Conservation (phyloP, 2,329 filamentous ascomycete species). For the Aspergillus aculeatus region DNA sequence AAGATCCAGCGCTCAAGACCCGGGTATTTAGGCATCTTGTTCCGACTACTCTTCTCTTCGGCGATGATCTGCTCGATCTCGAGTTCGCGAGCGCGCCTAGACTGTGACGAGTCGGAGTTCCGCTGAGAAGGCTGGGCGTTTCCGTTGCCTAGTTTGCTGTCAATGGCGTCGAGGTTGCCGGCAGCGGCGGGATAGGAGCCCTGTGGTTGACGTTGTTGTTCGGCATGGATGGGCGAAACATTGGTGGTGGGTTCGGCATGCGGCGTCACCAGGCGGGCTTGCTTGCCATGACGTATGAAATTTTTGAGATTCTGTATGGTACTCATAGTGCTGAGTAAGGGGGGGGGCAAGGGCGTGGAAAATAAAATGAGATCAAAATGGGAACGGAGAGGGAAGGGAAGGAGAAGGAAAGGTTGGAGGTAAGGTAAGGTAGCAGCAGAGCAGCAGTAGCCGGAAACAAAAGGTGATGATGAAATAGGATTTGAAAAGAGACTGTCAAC, state of each 20-base stretch:
- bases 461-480: conserved; percentile 8
- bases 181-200: conserved; percentile 50
- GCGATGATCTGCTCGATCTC: conserved; percentile 83
- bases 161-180: conserved; percentile 62
- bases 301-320: conserved; percentile 96
- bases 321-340: conserved; percentile 50
- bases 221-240: conserved; percentile 63
- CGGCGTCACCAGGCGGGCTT: conserved; percentile 69
- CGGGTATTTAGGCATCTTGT: conserved; percentile 82
- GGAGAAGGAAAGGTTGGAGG: conserved; percentile 2
- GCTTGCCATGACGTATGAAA: conserved; percentile 96
- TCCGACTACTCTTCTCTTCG: conserved; percentile 83
- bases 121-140: conserved; percentile 53
- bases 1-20: conserved; percentile 83
- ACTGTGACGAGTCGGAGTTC: conserved; percentile 58
- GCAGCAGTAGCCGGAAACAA: neutral
- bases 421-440: neutral
- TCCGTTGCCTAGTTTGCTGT: conserved; percentile 62
- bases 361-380: neutral
- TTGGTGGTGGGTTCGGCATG: conserved; percentile 63
- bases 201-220: conserved; percentile 57
- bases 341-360: neutral
- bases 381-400: conserved; percentile 1
- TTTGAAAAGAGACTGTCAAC: neutral
- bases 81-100: conserved; percentile 51